Evolutionary conservation across 2,329 filamentous ascomycete species (phyloP).

Genomic region (Penicillium frequentans): DNA sequence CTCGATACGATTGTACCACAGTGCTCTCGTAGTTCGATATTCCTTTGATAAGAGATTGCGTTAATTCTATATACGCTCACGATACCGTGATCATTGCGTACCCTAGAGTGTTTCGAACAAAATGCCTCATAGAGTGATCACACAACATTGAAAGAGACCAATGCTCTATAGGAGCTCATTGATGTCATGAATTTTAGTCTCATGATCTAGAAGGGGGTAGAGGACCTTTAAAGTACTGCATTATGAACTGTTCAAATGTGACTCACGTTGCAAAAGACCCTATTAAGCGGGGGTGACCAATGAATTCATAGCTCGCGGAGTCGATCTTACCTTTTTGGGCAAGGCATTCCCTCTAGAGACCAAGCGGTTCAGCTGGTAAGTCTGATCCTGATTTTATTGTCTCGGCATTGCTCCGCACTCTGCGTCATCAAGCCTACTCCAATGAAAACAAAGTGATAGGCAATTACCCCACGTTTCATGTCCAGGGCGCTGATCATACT

Average conservation of each 20-base stretch:
- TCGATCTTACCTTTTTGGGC: not conserved
- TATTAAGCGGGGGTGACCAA: not conserved
- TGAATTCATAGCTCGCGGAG: not conserved
- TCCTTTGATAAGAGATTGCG: not conserved
- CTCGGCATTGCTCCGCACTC: not conserved
- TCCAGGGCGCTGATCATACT: not conserved
- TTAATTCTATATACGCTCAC: not conserved
- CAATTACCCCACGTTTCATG: not conserved
- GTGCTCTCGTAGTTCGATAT: not conserved
- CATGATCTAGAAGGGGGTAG: not conserved
- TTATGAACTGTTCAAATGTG: not conserved
- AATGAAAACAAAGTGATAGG: constrained; percentile 10
- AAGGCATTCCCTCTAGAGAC: not conserved
- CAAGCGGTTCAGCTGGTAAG: not conserved
- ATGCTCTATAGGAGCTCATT: not conserved
- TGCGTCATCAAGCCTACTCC: not conserved
- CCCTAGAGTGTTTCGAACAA: not conserved
- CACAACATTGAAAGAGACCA: not conserved
- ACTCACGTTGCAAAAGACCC: not conserved
- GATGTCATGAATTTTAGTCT: not conserved
- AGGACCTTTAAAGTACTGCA: not conserved
- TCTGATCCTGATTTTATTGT: not conserved
- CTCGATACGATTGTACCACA: not conserved
- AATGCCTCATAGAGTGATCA: not conserved
- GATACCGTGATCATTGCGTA: not conserved